Percentiles rank a stretch among this genome's conserved stretches.
These are phyloP conservation scores for Lecanosticta acicola DNA, from an alignment of 2,329 filamentous ascomycete species.

Conservation along the genomic window DNA sequence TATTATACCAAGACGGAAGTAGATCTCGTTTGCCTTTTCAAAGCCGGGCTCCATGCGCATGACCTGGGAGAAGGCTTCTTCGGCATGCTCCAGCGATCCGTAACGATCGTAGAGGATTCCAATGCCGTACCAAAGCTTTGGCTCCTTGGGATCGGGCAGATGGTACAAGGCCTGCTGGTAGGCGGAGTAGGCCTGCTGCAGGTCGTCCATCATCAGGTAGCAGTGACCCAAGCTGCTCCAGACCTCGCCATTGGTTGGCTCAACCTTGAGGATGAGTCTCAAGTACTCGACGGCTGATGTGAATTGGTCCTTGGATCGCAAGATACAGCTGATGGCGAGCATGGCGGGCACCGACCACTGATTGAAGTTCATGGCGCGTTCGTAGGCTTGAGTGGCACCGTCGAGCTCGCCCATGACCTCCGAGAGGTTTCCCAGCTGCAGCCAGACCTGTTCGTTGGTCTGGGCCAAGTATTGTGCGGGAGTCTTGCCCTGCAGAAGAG, in stretches of 20 bases:
- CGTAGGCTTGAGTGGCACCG: slow-evolving; percentile 83
- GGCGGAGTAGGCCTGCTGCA: slow-evolving; percentile 92
- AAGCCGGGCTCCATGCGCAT: slow-evolving; percentile 98
- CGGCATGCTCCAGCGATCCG: slow-evolving; percentile 91
- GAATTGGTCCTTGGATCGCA: slow-evolving; percentile 88
- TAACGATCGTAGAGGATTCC: slow-evolving; percentile 96
- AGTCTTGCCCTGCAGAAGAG: slow-evolving; percentile 52
- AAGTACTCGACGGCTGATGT: slow-evolving; percentile 90
- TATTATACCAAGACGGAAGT: slow-evolving; percentile 97
- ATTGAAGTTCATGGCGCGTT: slow-evolving; percentile 82
- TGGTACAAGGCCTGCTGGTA: slow-evolving; percentile 96
- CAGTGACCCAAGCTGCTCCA: slow-evolving; percentile 98
- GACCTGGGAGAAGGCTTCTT: slow-evolving; percentile 96
- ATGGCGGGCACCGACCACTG: slow-evolving; percentile 83
- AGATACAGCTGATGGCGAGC: slow-evolving; percentile 87
- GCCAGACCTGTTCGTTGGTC: slow-evolving; percentile 84
- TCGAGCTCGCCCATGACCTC: slow-evolving; percentile 85
- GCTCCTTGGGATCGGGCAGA: slow-evolving; percentile 91
- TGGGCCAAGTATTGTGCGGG: slow-evolving; percentile 69
- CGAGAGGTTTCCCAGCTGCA: slow-evolving; percentile 80
- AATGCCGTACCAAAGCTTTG: slow-evolving; percentile 97
- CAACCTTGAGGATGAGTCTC: slow-evolving; percentile 82
- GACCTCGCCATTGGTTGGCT: slow-evolving; percentile 83
- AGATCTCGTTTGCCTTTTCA: slow-evolving; percentile 98
- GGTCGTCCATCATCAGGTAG: slow-evolving; percentile 96